phyloP scores from a whole-genome alignment of 768 basidiomycete genomes.

The Trametes coccinea region DNA sequence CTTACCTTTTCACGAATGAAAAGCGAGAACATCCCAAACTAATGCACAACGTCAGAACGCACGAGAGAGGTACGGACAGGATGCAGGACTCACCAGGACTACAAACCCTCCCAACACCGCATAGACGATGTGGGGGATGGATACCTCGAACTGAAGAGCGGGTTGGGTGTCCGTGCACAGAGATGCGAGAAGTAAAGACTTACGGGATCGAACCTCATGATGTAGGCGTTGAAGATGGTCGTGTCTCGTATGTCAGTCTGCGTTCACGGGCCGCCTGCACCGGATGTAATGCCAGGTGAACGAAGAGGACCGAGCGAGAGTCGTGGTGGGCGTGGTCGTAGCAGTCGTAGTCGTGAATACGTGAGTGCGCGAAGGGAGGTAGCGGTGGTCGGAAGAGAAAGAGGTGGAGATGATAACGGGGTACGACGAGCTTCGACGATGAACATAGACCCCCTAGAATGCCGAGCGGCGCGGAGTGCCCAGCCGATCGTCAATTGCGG shows the following conservation, averaged over 20 bases:
- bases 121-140: constrained; percentile 74
- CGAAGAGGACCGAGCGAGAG: constrained; percentile 1
- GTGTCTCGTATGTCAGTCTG: constrained; percentile 4
- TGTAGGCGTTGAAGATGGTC: constrained; percentile 1
- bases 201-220: constrained; percentile 55
- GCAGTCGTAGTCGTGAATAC: constrained; percentile 13
- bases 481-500: constrained; percentile 16
- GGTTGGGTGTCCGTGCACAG: neutral
- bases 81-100: constrained; percentile 54
- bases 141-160: constrained; percentile 54
- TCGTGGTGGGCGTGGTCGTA: constrained; percentile 10
- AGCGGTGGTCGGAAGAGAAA: constrained; percentile 5
- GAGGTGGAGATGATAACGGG: constrained; percentile 24
- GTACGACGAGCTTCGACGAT: constrained; percentile 16
- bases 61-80: neutral
- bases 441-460: constrained; percentile 16
- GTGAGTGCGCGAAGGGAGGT: neutral
- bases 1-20: constrained; percentile 83
- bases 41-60: constrained; percentile 4
- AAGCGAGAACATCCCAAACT: constrained; percentile 96
- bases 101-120: constrained; percentile 81
- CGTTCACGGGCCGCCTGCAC: constrained; percentile 7
- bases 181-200: constrained; percentile 23
- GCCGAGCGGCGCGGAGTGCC: constrained; percentile 24
- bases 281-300: neutral